A percentile compares a stretch with the other conserved stretches of the same genome.
Evolutionary conservation across 2,329 filamentous ascomycete species (phyloP).

Genomic region (Lachnellula subtilissima): DNA sequence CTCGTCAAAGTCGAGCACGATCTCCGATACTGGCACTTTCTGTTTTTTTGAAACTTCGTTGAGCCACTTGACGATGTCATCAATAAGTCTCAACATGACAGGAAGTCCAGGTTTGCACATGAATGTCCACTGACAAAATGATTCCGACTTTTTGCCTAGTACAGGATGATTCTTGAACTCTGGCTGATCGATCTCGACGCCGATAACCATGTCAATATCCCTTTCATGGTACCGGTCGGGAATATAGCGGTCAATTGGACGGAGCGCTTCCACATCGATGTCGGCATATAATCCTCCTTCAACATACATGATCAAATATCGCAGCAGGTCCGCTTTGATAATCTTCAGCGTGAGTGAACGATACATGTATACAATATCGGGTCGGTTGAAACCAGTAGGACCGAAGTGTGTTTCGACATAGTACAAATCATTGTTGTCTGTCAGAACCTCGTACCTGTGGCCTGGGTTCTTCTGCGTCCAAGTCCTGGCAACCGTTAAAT

Average conservation of each 20-base stretch:
- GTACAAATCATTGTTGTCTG: constrained; percentile 60
- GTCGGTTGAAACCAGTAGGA: constrained; percentile 57
- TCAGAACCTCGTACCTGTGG: constrained; percentile 46
- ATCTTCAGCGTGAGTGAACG: constrained; percentile 57
- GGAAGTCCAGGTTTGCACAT: constrained; percentile 63
- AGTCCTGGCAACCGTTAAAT: constrained; percentile 54
- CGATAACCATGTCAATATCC: constrained; percentile 68
- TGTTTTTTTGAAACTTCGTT: constrained; percentile 55
- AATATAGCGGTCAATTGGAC: constrained; percentile 52
- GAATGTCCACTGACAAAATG: constrained; percentile 74
- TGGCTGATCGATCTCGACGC: constrained; percentile 67
- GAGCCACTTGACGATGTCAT: constrained; percentile 65
- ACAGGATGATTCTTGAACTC: constrained; percentile 59
- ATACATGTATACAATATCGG: constrained; percentile 61
- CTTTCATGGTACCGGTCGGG: constrained; percentile 56
- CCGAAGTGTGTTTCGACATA: constrained; percentile 68
- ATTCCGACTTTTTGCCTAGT: constrained; percentile 61
- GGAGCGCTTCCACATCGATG: constrained; percentile 53
- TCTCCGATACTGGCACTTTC: constrained; percentile 51
- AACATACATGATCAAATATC: constrained; percentile 64
- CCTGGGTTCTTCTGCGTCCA: constrained; percentile 64
- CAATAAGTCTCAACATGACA: constrained; percentile 63
- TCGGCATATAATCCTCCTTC: constrained; percentile 50
- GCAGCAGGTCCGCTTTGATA: constrained; percentile 61
- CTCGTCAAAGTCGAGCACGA: constrained; percentile 66